Base-by-base conservation (phyloP, 148 eudicot genomes). In the Fagopyrum homotropicum region DNA sequence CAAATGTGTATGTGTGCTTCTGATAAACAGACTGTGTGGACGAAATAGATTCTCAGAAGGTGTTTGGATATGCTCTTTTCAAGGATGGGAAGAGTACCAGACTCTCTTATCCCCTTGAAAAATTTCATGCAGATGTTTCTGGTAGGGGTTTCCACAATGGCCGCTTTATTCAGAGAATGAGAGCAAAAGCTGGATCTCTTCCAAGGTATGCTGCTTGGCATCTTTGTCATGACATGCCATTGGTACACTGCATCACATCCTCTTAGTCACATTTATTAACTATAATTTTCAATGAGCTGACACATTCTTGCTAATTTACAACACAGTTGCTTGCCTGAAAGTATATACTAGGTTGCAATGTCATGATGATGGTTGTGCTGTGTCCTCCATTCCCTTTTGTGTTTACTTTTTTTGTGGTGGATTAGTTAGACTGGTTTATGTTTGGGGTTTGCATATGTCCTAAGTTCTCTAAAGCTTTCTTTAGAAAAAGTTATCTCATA, bases 141-240 rank as follows among this genome's bases (percentile, higher is more conserved):
- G 97, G 97, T 29, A 80, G 88, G 81, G 88, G 93, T 79, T 91
- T 91, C 77, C 97, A 91, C 83, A 85, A 91, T 72, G 97, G 97
- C 43, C 87, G 97, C n/a, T 91, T 91, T 72, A 85, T 91, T 48
- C 93, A 87, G 30, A 83, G 89, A 79, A 75, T 91, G 93, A 80
- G 93, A 78, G 87, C 84, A 73, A 91, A 91, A 76, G 88, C 90
- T 50, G 82, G 85, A 50, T 69, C 88, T 63, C 87, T 87, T 81
- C 82, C 97, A 71, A 91, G 86, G 97, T 91, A 81, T 73, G 74
- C n/a, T 46, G 44, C 40, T 73, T 68, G 52, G 26, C 72, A 11
- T 35, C 68, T 70, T 15, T 76, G 8, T 26, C 2, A 35, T 68
- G 47, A 46, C 72, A 4, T 52, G 40, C 40, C 40, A 35, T 35